Evolutionary conservation across 441 rosid genomes (phyloP).

Genomic region (Croton setiger): DNA sequence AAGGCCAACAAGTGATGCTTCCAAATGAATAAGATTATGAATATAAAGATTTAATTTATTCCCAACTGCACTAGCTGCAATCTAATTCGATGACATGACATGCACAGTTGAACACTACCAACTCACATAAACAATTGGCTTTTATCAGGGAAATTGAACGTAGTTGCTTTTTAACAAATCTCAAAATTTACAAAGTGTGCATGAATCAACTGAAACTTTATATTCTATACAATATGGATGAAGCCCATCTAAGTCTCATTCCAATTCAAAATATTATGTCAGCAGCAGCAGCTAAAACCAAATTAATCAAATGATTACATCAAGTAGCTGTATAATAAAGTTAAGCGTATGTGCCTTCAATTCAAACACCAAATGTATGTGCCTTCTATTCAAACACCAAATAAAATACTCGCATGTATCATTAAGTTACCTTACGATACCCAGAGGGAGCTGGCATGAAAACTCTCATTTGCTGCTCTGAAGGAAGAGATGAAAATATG

Average conservation of each 20-base stretch:
- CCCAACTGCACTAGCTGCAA: too few relatives aligned
- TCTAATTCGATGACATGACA: not conserved
- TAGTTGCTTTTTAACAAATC: not conserved
- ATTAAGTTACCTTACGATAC: slow-evolving; percentile 65
- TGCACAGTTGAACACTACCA: not conserved
- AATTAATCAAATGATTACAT: too few relatives aligned
- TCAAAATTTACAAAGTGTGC: not conserved
- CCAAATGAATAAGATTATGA: too few relatives aligned
- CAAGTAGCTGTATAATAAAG: too few relatives aligned
- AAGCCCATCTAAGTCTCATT: not conserved
- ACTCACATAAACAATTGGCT: not conserved
- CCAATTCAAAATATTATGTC: not conserved
- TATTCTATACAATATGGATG: not conserved
- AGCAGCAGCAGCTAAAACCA: too few relatives aligned
- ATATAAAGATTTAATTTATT: too few relatives aligned
- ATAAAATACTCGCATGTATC: slow-evolving; percentile 17
- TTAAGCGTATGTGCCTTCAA: too few relatives aligned
- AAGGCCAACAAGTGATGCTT: not conserved
- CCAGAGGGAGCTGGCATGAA: slow-evolving; percentile 67
- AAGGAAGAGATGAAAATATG: slow-evolving; percentile 91
- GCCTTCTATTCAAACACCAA: not conserved
- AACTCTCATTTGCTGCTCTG: slow-evolving; percentile 84
- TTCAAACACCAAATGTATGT: not conserved
- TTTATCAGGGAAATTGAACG: not conserved
- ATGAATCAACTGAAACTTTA: not conserved